Base-by-base conservation (phyloP, 306 rosid species). In the Castanea crenata region DNA sequence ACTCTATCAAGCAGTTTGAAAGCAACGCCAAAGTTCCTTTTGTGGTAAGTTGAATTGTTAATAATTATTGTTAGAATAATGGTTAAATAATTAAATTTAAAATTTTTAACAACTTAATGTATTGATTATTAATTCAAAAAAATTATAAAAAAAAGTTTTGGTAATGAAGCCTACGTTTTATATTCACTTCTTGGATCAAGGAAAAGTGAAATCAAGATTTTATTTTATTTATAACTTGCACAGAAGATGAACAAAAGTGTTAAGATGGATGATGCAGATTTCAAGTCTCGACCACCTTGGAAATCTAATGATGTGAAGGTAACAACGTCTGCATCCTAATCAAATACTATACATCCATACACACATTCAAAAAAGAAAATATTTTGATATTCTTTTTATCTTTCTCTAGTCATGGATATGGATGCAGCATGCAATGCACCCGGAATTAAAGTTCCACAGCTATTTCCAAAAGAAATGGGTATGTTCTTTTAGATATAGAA, bases 401-500 rank as follows among this genome's bases (percentile, higher is more conserved):
- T 71, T 78, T 74, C 27, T 80, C 44, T 86, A 96, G 97, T 93
- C 99, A 19, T 93, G 93, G 93, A 88, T 96, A 86, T 88, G 98
- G 94, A 93, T 91, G 96, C 99, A 96, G 69, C 99, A 93, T 89
- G 99, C 99, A 0, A 96, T 96, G 98, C 99, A 96, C 78, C 98
- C 98, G 18, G 98, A 96, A 78, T 74, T 96, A 82, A 91, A 96
- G 81, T 96, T 91, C 92, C 90, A 83, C 76, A 76, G 93, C 82
- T 84, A 85, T 86, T 90, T 91, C 81, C 41, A 83, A 57, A 96
- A 91, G 89, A 93, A 89, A 91, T 93, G 98, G 99, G 98, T 93
- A 76, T 1, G 90, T 78, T 13, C 52, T 12, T 69, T 41, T 74
- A 69, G 55, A 18, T 18, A 7, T 4, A 23, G 14, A 3, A 10